Base-by-base conservation (phyloP, 2,329 filamentous ascomycete species). In the Drechslera avenae region DNA sequence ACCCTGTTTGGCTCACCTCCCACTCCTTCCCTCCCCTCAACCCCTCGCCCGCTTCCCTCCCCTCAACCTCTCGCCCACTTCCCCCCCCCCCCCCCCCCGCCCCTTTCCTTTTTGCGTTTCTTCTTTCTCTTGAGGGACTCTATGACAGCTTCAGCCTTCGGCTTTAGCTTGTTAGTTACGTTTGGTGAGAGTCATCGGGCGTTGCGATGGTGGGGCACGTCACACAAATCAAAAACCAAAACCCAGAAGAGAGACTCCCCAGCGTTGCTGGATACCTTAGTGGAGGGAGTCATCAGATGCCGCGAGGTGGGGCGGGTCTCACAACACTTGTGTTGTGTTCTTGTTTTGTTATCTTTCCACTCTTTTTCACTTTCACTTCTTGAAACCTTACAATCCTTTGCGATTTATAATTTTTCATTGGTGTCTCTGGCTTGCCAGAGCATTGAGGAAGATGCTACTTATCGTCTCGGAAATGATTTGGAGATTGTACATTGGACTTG, bases 361-460 rank as follows among this genome's bases (percentile, higher is more conserved):
- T n/a, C n/a, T n/a, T n/a, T n/a, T n/a, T n/a, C n/a, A n/a, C n/a
- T n/a, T n/a, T n/a, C n/a, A n/a, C n/a, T n/a, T n/a, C n/a, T n/a
- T n/a, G n/a, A n/a, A n/a, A n/a, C n/a, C n/a, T n/a, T n/a, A n/a
- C n/a, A n/a, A n/a, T n/a, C n/a, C n/a, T n/a, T n/a, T n/a, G n/a
- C n/a, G n/a, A n/a, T n/a, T n/a, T n/a, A n/a, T n/a, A 17, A 23
- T 52, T 52, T 49, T 44, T 49, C 45, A 44, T 52, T 49, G 35
- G 19, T 44, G 18, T 13, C 8, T 31, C 30, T 40, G 37, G 50
- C 39, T 44, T 40, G 50, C 45, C 12, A 47, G 45, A 13, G n/a
- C 34, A 37, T 49, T 44, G 45, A 52, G 40, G 50, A 44, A 52
- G 50, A 33, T 34, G 37, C 9, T 28, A 4, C 10, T 12, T 28